A percentile compares a stretch with the other conserved stretches of the same genome.
These are phyloP conservation scores for Cyphellophora europaea DNA, from an alignment of 2,329 filamentous ascomycete genomes.

Conservation along the genomic window DNA sequence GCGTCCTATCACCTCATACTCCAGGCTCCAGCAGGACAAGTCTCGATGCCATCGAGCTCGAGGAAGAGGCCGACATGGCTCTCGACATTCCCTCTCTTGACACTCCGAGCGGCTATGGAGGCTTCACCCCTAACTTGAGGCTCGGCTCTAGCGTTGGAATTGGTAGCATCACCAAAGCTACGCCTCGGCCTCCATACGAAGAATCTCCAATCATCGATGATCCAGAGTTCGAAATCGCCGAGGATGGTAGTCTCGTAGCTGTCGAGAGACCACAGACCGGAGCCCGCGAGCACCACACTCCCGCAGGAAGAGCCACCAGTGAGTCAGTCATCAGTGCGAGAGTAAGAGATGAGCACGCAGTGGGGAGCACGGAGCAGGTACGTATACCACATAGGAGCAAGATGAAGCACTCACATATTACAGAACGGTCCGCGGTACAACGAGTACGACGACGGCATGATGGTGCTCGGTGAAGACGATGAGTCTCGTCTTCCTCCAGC, in stretches of 20 bases:
- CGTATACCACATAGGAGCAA: too few relatives aligned
- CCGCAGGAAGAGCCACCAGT: too few relatives aligned
- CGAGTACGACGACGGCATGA: conserved; percentile 19
- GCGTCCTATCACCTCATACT: conserved; percentile 8
- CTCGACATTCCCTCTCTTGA: conserved; percentile 41
- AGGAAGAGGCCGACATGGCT: conserved; percentile 22
- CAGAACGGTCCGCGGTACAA: too few relatives aligned
- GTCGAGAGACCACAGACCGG: neutral
- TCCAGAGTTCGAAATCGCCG: conserved; percentile 53
- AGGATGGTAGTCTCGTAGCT: conserved; percentile 46
- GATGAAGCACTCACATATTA: too few relatives aligned
- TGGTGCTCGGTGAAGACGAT: conserved; percentile 21
- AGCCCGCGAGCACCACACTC: too few relatives aligned
- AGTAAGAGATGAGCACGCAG: conserved; percentile 30
- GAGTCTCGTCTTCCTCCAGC: conserved; percentile 21
- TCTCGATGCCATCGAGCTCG: conserved; percentile 14
- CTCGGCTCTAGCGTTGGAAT: conserved; percentile 31
- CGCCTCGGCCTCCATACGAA: conserved; percentile 19
- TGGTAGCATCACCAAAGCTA: conserved; percentile 24
- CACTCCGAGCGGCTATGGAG: conserved; percentile 27
- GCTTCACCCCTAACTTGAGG: conserved; percentile 26
- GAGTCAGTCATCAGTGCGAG: conserved; percentile 28
- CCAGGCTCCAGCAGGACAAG: conserved; percentile 22
- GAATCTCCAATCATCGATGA: conserved; percentile 40
- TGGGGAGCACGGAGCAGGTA: too few relatives aligned